phyloP scores from a whole-genome alignment of 139 green algal species.

The Astrephomene gubernaculifera region DNA sequence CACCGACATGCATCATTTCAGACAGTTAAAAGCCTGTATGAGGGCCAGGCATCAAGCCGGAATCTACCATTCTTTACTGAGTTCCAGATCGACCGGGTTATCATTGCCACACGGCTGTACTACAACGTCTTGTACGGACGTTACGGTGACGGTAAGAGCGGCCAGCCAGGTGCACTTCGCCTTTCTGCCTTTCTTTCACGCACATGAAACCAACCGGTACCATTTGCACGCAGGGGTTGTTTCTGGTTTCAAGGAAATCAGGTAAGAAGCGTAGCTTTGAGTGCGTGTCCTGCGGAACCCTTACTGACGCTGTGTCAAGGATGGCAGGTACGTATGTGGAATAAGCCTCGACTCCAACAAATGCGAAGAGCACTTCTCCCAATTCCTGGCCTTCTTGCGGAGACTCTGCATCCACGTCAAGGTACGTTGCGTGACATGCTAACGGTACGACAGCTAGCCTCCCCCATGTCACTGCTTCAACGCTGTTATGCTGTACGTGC shows the following conservation, averaged over 20 bases:
- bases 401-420: slow-evolving; percentile 2
- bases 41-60: not conserved
- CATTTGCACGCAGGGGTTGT: not conserved
- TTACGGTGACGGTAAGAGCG: not conserved
- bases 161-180: not conserved
- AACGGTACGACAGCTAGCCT: too few relatives aligned
- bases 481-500: not conserved
- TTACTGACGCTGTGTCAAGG: not conserved
- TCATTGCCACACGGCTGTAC: slow-evolving; percentile 5
- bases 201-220: not conserved
- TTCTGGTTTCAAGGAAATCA: slow-evolving; percentile 3
- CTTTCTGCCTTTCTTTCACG: not conserved
- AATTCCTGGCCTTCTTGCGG: not conserved
- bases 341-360: not conserved
- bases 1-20: slow-evolving; percentile 15
- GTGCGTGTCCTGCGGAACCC: not conserved
- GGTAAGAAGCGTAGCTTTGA: not conserved
- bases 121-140: not conserved
- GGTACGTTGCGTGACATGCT: too few relatives aligned
- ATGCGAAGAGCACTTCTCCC: not conserved
- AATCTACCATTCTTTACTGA: slow-evolving; percentile 16
- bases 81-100: not conserved
- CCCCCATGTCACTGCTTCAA: not conserved
- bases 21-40: slow-evolving; percentile 19
- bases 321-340: slow-evolving; percentile 10